Evolutionary conservation across 805 yeast genomes (phyloP), one percentile per base, ranked within the genome.

Genomic region (Dipodascus albidus): DNA sequence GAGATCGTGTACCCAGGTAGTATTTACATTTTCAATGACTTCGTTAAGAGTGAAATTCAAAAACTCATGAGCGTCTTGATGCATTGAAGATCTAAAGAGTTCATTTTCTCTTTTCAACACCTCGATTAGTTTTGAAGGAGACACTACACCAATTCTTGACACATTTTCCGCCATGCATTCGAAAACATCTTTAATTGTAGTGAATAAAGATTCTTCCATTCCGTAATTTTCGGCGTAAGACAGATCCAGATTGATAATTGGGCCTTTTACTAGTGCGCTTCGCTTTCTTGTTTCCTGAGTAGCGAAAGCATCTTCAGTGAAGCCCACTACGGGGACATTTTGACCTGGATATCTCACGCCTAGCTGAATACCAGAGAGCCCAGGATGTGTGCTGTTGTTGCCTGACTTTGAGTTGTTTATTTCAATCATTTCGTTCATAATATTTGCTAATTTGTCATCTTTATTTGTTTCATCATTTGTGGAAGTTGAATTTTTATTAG

Each of bases 21-120:
- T 23, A 52, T 74, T 77, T 23, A 75, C 68, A 23, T 64, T 60
- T 60, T 74, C 69, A 50, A 85, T 71, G 17, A 85, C 75, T 57
- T 86, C 89, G 67, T 93, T 93, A 52, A 93, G 72, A 59, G 90
- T 66, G 63, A 86, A 90, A 66, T 90, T 91, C 64, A 90, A 76
- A 67, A 93, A 93, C 69, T 93, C 99, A 68, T 93, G 99, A 3
- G 98, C 97, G 72, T 93, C 99, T 65, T 93, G 99, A 66, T 93
- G 99, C 96, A 89, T 90, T 47, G 86, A 82, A 54, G 88, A 83
- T 57, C 96, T 74, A 67, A 93, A 93, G 61, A 91, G 71, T 60
- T 82, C 86, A 65, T 91, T 93, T 59, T 87, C 90, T 54, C 78
- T 78, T 66, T 88, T 91, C 53, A 91, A 72, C 52, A 83, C 83